Evolutionary conservation across 2,329 filamentous ascomycete genomes (phyloP), one percentile per base, ranked within the genome.

Genomic region (Epichloe typhina): DNA sequence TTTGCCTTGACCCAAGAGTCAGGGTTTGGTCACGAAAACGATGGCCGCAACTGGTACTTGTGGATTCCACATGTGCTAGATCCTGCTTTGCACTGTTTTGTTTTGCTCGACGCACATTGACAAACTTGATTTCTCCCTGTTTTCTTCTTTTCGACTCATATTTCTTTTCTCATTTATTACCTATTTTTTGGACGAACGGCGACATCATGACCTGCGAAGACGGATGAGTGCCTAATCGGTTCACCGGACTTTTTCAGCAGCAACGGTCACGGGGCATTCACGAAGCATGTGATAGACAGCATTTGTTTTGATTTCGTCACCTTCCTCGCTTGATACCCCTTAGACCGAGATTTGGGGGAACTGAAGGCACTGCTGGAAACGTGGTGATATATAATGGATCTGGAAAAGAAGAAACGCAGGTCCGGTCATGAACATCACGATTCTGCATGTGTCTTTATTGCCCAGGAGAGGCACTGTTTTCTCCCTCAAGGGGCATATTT

Each of bases 281-380:
- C 64, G 67, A 68, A 64, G 62, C 62, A 68, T 68, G 61, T 66
- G 66, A 68, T 69, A 69, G 66, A 68, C 64, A 66, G 67, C 67
- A 64, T 69, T 68, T 68, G 60, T 64, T 66, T 69, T 69, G 63
- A 66, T 68, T 69, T 69, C 63, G 63, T 64, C 60, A 66, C 63
- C 63, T 61, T 67, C 61, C 62, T 68, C 66, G 62, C 61, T 69
- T 69, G 67, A 69, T 69, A 69, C 67, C 67, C 52, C 66, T 68
- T 69, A 69, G 66, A 69, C 65, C 64, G 67, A 68, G 61, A 66
- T 58, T 60, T 61, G 66, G 63, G 63, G 63, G 67, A 64, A 61
- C 61, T 59, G 61, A 62, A 61, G 66, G 66, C 63, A 59, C 60
- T 60, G 59, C 61, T 63, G 66, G 62, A 64, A 64, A 51, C 59